Evolutionary conservation across 768 basidiomycete species (phyloP).

Genomic region (Boletus speciosus): DNA sequence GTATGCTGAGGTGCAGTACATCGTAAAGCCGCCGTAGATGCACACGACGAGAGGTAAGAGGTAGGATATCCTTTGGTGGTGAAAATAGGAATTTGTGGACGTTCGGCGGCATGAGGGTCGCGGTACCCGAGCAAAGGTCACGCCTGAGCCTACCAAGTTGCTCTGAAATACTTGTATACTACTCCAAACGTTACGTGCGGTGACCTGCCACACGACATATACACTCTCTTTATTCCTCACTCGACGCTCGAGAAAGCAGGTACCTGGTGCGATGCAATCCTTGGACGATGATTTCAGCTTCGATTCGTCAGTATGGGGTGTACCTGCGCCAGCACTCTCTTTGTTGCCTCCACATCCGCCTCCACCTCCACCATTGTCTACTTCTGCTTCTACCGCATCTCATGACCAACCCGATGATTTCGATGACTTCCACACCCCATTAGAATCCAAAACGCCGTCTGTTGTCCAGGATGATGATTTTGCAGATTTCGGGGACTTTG

Average conservation of each 20-base stretch:
- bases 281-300: conserved; percentile 77
- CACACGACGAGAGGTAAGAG: conserved; percentile 56
- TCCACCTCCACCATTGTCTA: conserved; percentile 16
- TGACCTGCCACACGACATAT: conserved; percentile 7
- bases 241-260: background rate
- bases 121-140: background rate
- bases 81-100: conserved; percentile 60
- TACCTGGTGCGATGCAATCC: conserved; percentile 14
- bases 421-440: conserved; percentile 47
- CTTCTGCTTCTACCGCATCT: conserved; percentile 27
- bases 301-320: conserved; percentile 72
- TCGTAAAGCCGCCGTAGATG: conserved; percentile 77
- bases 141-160: background rate
- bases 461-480: conserved; percentile 65
- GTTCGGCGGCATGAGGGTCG: conserved; percentile 15
- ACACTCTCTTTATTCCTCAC: conserved; percentile 4
- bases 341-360: conserved; percentile 28
- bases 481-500: conserved; percentile 87
- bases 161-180: background rate
- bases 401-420: conserved; percentile 52
- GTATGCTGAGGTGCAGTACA: conserved; percentile 66
- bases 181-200: background rate
- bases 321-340: conserved; percentile 36
- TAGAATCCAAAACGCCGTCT: conserved; percentile 40
- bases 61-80: conserved; percentile 46